phyloP scores from a whole-genome alignment of 192 early-diverging fungal genomes.

The Coemansia sp. region DNA sequence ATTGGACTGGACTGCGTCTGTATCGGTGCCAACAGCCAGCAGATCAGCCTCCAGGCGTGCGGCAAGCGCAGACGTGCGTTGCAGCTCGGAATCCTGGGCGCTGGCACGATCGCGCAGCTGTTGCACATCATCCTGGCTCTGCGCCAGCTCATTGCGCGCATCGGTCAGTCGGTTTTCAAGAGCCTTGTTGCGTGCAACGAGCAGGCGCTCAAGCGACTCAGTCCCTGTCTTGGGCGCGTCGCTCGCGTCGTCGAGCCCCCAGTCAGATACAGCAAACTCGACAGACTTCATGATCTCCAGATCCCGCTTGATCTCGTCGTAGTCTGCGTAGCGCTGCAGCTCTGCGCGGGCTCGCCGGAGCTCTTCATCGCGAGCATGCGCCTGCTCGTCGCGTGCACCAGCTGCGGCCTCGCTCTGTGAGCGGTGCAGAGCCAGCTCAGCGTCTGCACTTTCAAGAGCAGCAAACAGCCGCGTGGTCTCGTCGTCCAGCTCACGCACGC shows the following conservation, averaged over 20 bases:
- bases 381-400: slow-evolving; percentile 24
- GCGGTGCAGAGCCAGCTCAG: slow-evolving; percentile 28
- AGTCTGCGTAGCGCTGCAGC: slow-evolving; percentile 69
- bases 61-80: slow-evolving; percentile 56
- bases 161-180: slow-evolving; percentile 70
- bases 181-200: slow-evolving; percentile 81
- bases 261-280: slow-evolving; percentile 61
- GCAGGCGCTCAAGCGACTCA: slow-evolving; percentile 69
- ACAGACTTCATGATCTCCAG: slow-evolving; percentile 69
- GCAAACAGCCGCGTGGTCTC: slow-evolving; percentile 35
- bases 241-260: slow-evolving; percentile 46
- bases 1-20: not conserved
- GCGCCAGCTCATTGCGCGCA: slow-evolving; percentile 46
- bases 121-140: slow-evolving; percentile 13
- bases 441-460: slow-evolving; percentile 34
- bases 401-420: slow-evolving; percentile 6
- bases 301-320: slow-evolving; percentile 83
- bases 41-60: slow-evolving; percentile 42
- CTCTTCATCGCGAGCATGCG: slow-evolving; percentile 58
- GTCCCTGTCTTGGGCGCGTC: slow-evolving; percentile 46
- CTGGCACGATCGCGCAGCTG: slow-evolving; percentile 27
- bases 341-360: slow-evolving; percentile 52
- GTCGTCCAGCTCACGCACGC: slow-evolving; percentile 32
- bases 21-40: slow-evolving; percentile 10
- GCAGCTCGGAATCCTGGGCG: slow-evolving; percentile 54